These are phyloP conservation scores for Verbascum thapsus DNA, from an alignment of 257 asterid species.

Conservation along the genomic window DNA sequence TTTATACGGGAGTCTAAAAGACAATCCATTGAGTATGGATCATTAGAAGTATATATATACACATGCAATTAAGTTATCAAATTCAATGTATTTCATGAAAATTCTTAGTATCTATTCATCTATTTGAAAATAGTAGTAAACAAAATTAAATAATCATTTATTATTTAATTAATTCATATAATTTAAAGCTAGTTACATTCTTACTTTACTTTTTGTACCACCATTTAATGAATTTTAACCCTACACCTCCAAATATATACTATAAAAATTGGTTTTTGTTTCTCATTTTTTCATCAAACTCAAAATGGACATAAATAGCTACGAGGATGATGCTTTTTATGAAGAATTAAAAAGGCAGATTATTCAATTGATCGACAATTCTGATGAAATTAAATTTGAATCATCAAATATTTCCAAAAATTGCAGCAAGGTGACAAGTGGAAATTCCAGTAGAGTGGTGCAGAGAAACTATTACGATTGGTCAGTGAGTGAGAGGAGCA, in stretches of 20 bases:
- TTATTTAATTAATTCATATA: too few relatives aligned
- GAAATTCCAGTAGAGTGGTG: not conserved
- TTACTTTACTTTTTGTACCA: too few relatives aligned
- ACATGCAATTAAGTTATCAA: not conserved
- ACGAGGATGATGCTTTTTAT: slow-evolving; percentile 29
- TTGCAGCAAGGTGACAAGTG: not conserved
- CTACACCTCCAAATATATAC: too few relatives aligned
- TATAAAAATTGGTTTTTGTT: too few relatives aligned
- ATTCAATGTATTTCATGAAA: slow-evolving; percentile 26
- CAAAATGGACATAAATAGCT: slow-evolving; percentile 24
- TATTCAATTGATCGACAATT: slow-evolving; percentile 22
- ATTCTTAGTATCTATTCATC: slow-evolving; percentile 16
- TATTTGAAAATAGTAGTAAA: not conserved
- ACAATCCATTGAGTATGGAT: not conserved
- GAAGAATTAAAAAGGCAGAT: slow-evolving; percentile 29
- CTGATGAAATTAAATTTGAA: slow-evolving; percentile 6
- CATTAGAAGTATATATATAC: too few relatives aligned
- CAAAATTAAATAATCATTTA: not conserved
- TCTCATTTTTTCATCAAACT: too few relatives aligned
- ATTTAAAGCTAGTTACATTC: too few relatives aligned
- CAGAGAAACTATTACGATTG: slow-evolving; percentile 27
- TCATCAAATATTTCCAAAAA: not conserved
- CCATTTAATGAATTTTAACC: too few relatives aligned
- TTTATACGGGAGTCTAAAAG: not conserved
- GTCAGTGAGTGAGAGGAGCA: not conserved